Evolutionary conservation across 352 stramenopile genomes (phyloP).

Genomic region (Phytophthora crassamura): DNA sequence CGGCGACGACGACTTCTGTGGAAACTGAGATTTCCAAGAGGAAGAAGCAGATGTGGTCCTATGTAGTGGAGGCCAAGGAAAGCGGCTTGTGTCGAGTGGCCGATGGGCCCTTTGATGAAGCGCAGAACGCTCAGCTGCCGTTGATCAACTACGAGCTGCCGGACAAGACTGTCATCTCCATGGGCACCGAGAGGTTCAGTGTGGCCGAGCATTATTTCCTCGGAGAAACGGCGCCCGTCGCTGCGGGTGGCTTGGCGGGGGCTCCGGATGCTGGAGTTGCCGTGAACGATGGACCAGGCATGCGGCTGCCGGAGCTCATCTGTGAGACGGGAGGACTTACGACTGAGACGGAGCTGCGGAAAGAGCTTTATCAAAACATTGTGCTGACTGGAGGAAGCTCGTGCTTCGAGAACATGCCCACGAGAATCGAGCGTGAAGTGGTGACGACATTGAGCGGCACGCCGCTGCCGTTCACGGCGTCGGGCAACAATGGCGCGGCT

Average conservation of each 20-base stretch:
- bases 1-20: constrained; percentile 20
- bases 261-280: constrained; percentile 6
- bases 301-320: constrained; percentile 70
- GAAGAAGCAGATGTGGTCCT: constrained; percentile 57
- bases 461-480: constrained; percentile 39
- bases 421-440: constrained; percentile 76
- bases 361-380: constrained; percentile 87
- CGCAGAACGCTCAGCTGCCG: constrained; percentile 72
- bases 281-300: constrained; percentile 30
- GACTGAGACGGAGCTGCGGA: constrained; percentile 76
- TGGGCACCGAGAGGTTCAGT: constrained; percentile 90
- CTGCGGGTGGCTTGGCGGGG: neutral
- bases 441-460: constrained; percentile 55
- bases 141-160: constrained; percentile 85
- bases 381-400: constrained; percentile 78
- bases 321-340: constrained; percentile 68
- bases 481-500: constrained; percentile 9
- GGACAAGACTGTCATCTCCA: constrained; percentile 81
- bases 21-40: constrained; percentile 37
- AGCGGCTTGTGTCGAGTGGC: constrained; percentile 75
- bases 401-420: constrained; percentile 85
- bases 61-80: constrained; percentile 77
- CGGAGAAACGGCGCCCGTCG: constrained; percentile 15
- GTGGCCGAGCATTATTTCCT: constrained; percentile 91
- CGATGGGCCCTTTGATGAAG: constrained; percentile 75